Evolutionary conservation across 1,139 yeast species (phyloP).

Genomic region (Yamadazyma triangularis): DNA sequence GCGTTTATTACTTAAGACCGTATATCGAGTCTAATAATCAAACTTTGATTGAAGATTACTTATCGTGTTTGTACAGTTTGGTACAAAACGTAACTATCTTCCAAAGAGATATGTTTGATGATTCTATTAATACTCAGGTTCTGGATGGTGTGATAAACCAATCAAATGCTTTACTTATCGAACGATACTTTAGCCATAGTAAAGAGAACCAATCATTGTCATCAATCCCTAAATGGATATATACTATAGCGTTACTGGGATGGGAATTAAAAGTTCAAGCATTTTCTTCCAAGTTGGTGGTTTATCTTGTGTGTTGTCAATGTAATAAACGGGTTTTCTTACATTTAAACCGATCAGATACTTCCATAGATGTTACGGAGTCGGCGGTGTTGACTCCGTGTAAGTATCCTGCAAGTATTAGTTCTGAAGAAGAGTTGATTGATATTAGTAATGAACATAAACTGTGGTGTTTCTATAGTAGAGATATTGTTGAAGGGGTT

Average conservation of each 20-base stretch:
- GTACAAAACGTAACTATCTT: constrained; percentile 27
- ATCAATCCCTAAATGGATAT: constrained; percentile 29
- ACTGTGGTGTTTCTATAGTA: constrained; percentile 27
- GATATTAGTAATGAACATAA: constrained; percentile 30
- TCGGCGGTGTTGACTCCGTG: constrained; percentile 31
- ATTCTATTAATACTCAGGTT: too few relatives aligned
- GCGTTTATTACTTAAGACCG: constrained; percentile 35
- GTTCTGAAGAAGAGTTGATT: too few relatives aligned
- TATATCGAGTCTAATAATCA: constrained; percentile 29
- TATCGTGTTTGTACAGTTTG: constrained; percentile 23
- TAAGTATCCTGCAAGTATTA: constrained; percentile 17
- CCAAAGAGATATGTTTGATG: constrained; percentile 11
- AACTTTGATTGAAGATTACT: constrained; percentile 23
- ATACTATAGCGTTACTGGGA: constrained; percentile 30
- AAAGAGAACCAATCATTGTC: constrained; percentile 29
- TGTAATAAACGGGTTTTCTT: constrained; percentile 35
- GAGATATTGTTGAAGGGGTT: constrained; percentile 7
- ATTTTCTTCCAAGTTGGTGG: constrained; percentile 22
- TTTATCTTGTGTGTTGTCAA: constrained; percentile 30
- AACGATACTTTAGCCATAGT: constrained; percentile 24
- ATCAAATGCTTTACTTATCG: constrained; percentile 30
- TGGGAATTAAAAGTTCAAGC: constrained; percentile 35
- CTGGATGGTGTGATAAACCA: too few relatives aligned
- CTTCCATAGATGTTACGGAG: constrained; percentile 16
- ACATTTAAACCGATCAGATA: constrained; percentile 11